Base-by-base conservation (phyloP, 345 rosid genomes). In the Hibiscus tridactylites region DNA sequence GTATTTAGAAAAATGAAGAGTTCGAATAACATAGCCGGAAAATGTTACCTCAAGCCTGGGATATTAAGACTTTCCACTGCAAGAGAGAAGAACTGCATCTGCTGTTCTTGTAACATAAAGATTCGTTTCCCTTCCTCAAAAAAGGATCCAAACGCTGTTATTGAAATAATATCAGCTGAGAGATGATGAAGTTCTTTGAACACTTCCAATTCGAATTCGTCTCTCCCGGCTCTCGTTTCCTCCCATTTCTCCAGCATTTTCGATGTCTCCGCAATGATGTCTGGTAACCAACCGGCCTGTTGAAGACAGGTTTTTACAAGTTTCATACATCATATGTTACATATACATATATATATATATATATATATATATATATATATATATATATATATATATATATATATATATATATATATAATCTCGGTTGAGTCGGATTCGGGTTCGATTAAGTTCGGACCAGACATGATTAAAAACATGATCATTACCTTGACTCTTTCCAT, bases 111-210 rank as follows among this genome's bases (percentile, higher is more conserved):
- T 42, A 93, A 65, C 59, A 77, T 46, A 24, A 93, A 93, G 58
- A 91, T 84, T 2, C 68, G 82, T 62, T 84, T 87, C 53, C 98
- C 97, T 82, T 91, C 89, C 72, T 90, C 87, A 44, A 71, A 90
- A 53, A 82, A 83, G 81, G 93, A 90, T 29, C 96, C 98, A 67
- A 91, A 91, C 67, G 93, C 93, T n/a, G 92, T 90, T 77, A 88
- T 85, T 35, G 98, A 91, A 47, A 94, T 88, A 16, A 88, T 64
- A 64, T 91, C 89, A 42, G 87, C 92, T 5, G 93, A 85, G 26
- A 91, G 86, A 2, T 52, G 81, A 16, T 90, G 91, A 47, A 91
- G 81, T 69, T 90, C 86, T 66, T 72, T 82, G 31, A 77, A 77
- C 52, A 88, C 79, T 24, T 91, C 96, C 72, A 93, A 72, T 83